Evolutionary conservation across 768 basidiomycete genomes (phyloP).

Genomic region (Lactarius pseudohatsudake): DNA sequence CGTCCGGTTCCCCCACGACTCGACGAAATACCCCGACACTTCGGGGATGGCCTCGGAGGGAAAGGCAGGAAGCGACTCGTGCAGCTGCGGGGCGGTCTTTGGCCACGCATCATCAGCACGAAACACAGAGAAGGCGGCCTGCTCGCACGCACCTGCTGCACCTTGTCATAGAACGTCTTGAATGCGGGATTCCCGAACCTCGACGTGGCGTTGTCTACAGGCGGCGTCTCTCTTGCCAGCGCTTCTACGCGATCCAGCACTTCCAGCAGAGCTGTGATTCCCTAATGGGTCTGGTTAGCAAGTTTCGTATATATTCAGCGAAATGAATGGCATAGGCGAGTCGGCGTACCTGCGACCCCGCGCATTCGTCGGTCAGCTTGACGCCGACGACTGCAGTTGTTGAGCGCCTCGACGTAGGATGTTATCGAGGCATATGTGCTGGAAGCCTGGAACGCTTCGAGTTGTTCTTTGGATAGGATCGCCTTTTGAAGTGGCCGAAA

Average conservation of each 20-base stretch:
- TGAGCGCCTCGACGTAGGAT: conserved; percentile 70
- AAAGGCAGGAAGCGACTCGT: conserved; percentile 56
- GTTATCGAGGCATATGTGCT: conserved; percentile 66
- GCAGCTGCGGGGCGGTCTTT: conserved; percentile 41
- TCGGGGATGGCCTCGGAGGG: conserved; percentile 62
- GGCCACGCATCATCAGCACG: neutral
- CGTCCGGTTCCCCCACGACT: conserved; percentile 88
- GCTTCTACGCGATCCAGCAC: conserved; percentile 67
- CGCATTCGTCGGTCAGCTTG: conserved; percentile 67
- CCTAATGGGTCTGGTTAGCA: conserved; percentile 42
- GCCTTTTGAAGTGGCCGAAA: conserved; percentile 63
- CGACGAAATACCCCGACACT: conserved; percentile 75
- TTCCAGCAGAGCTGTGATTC: conserved; percentile 56
- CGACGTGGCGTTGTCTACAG: conserved; percentile 86
- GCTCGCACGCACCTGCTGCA: conserved; percentile 53
- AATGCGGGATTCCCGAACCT: conserved; percentile 99
- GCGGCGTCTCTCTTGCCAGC: conserved; percentile 69
- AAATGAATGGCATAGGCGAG: neutral
- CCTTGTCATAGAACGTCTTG: conserved; percentile 82
- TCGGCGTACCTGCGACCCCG: conserved; percentile 56
- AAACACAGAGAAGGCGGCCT: neutral
- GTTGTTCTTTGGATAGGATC: conserved; percentile 75
- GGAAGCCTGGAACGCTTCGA: conserved; percentile 79
- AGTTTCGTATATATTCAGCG: neutral
- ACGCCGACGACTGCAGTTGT: conserved; percentile 71